phyloP scores from a whole-genome alignment of 768 basidiomycete genomes.

The Boletus reticulatus region DNA sequence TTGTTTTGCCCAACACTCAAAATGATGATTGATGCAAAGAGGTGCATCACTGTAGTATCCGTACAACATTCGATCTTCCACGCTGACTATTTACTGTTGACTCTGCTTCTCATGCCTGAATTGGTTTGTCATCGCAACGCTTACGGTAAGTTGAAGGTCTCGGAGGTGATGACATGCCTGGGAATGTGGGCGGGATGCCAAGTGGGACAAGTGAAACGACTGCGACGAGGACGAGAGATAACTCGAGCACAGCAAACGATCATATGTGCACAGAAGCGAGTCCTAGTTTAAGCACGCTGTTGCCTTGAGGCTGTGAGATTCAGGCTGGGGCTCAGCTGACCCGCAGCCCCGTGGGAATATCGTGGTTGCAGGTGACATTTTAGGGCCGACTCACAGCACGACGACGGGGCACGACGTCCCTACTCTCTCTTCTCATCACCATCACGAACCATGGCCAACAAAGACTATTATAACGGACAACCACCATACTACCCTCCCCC shows the following conservation, averaged over 20 bases:
- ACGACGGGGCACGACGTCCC: slow-evolving; percentile 11
- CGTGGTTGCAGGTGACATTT: slow-evolving; percentile 17
- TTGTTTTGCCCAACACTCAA: not conserved
- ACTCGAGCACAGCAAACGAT: slow-evolving; percentile 6
- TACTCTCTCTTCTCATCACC: slow-evolving; percentile 17
- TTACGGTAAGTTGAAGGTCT: not conserved
- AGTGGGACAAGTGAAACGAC: slow-evolving; percentile 4
- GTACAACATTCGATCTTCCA: slow-evolving; percentile 29
- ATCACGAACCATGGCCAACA: slow-evolving; percentile 56
- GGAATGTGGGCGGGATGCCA: slow-evolving; percentile 9
- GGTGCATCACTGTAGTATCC: slow-evolving; percentile 16
- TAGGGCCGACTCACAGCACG: slow-evolving; percentile 16
- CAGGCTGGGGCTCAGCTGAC: not conserved
- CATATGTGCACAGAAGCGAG: slow-evolving; percentile 1
- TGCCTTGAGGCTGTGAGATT: slow-evolving; percentile 20
- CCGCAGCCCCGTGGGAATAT: slow-evolving; percentile 19
- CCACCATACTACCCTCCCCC: slow-evolving; percentile 57
- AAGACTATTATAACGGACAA: slow-evolving; percentile 66
- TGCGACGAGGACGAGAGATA: not conserved
- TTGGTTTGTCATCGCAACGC: slow-evolving; percentile 20
- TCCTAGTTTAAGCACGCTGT: slow-evolving; percentile 6
- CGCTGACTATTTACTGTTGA: slow-evolving; percentile 23
- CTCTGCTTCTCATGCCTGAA: slow-evolving; percentile 4
- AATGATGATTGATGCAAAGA: slow-evolving; percentile 7
- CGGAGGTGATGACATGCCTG: slow-evolving; percentile 16